phyloP scores from a whole-genome alignment of 2,329 filamentous ascomycete genomes.

The Plectosphaerella plurivora region DNA sequence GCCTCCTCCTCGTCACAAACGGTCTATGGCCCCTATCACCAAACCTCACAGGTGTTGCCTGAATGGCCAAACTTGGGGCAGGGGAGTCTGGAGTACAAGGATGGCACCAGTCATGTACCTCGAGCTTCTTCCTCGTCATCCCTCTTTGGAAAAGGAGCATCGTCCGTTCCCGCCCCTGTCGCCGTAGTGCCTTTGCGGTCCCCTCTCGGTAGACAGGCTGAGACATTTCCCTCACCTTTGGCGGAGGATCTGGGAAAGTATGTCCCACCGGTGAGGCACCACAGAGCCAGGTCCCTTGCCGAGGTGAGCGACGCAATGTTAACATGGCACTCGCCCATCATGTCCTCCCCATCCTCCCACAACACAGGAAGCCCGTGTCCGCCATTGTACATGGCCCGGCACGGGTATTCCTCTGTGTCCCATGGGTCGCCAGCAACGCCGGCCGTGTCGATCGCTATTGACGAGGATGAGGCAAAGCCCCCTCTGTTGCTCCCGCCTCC shows the following conservation, averaged over 20 bases:
- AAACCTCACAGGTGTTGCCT: not conserved
- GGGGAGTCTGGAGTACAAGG: not conserved
- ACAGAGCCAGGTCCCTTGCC: constrained; percentile 7
- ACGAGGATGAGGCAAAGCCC: constrained; percentile 24
- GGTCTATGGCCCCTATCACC: not conserved
- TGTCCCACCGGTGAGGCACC: constrained; percentile 1
- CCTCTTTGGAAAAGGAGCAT: not conserved
- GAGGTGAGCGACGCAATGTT: constrained; percentile 1
- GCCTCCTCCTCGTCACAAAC: not conserved
- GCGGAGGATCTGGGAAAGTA: no score
- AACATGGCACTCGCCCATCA: not conserved
- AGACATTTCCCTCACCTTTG: not conserved
- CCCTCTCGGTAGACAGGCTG: not conserved
- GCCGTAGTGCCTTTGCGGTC: not conserved
- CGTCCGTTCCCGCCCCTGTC: not conserved
- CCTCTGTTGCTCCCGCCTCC: constrained; percentile 15
- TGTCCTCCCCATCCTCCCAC: constrained; percentile 7
- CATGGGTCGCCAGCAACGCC: constrained; percentile 33
- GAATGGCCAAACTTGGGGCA: not conserved
- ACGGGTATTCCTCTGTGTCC: constrained; percentile 18
- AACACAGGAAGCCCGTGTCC: constrained; percentile 2
- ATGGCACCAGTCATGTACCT: not conserved
- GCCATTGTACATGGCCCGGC: constrained; percentile 13
- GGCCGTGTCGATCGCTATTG: constrained; percentile 31
- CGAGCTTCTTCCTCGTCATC: not conserved